A percentile compares a stretch with the other conserved stretches of the same genome.
phyloP scores from a whole-genome alignment of 805 yeast genomes.

The Starmerella khaoyaiensis region DNA sequence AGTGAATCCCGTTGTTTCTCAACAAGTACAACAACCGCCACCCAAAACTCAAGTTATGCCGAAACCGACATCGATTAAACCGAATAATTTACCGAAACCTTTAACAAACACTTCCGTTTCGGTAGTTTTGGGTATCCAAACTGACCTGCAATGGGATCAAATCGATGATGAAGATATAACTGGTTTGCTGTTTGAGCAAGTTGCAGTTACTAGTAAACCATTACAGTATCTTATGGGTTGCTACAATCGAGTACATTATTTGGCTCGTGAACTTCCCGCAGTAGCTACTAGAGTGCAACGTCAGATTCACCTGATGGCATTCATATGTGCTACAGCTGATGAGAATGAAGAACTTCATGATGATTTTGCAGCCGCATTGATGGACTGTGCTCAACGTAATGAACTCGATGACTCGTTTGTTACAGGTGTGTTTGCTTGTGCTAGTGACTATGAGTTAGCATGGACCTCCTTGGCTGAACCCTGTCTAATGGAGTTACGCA shows the following conservation, averaged over 20 bases:
- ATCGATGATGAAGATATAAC: neutral
- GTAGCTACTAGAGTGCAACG: constrained; percentile 8
- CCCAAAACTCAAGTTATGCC: neutral
- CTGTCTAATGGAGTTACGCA: neutral
- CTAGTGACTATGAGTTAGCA: neutral
- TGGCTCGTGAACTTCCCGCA: constrained; percentile 2
- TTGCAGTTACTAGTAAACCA: neutral
- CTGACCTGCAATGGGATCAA: constrained; percentile 1
- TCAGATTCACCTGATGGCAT: constrained; percentile 12
- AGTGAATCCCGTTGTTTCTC: neutral
- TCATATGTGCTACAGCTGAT: constrained; percentile 18
- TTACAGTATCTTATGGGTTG: constrained; percentile 12
- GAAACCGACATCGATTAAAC: neutral
- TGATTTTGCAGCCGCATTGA: constrained; percentile 2
- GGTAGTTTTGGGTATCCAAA: constrained; percentile 2
- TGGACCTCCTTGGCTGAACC: neutral
- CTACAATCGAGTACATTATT: constrained; percentile 9
- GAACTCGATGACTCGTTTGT: neutral
- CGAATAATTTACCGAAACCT: neutral
- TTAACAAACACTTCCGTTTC: too few species aligned
- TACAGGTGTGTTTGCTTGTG: neutral
- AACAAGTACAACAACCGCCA: neutral
- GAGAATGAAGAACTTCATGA: constrained; percentile 14
- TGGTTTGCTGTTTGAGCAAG: constrained; percentile 1
- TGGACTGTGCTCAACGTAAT: constrained; percentile 2